Evolutionary conservation across 2,329 filamentous ascomycete genomes (phyloP).

Genomic region (Xylaria sp.): DNA sequence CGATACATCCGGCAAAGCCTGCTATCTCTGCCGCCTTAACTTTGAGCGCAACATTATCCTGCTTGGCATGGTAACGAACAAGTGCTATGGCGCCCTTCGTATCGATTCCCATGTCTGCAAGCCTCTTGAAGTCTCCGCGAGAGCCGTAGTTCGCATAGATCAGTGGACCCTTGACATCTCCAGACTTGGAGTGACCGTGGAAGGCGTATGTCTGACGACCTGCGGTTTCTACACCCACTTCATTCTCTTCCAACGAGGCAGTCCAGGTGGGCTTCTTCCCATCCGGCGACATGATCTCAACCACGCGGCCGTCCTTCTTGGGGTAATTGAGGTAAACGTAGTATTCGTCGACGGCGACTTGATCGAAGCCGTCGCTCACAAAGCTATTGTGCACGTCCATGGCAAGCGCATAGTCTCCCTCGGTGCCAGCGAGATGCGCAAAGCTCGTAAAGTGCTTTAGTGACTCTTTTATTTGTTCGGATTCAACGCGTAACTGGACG

Average conservation of each 20-base stretch:
- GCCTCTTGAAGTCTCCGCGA: conserved; percentile 79
- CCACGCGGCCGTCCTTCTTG: conserved; percentile 76
- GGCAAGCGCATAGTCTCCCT: conserved; percentile 88
- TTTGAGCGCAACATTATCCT: conserved; percentile 80
- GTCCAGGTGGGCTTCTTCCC: conserved; percentile 74
- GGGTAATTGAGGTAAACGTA: conserved; percentile 95
- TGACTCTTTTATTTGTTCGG: conserved; percentile 75
- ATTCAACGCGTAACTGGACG: conserved; percentile 78
- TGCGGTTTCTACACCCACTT: conserved; percentile 69
- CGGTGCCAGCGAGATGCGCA: conserved; percentile 92
- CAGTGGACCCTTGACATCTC: conserved; percentile 85
- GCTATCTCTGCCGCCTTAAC: conserved; percentile 89
- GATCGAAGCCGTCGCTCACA: conserved; percentile 75
- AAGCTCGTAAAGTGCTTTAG: conserved; percentile 82
- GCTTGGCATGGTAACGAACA: conserved; percentile 81
- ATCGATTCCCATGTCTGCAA: conserved; percentile 77
- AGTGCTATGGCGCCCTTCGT: conserved; percentile 84
- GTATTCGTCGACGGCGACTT: conserved; percentile 80
- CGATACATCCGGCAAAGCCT: conserved; percentile 86
- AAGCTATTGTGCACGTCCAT: conserved; percentile 87
- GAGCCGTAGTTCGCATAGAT: conserved; percentile 95
- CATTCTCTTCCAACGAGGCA: conserved; percentile 84
- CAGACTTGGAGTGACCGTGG: conserved; percentile 88
- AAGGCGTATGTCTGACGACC: conserved; percentile 81
- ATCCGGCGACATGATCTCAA: conserved; percentile 80